Evolutionary conservation across 768 basidiomycete genomes (phyloP).

Genomic region (Mrakia blollopis): DNA sequence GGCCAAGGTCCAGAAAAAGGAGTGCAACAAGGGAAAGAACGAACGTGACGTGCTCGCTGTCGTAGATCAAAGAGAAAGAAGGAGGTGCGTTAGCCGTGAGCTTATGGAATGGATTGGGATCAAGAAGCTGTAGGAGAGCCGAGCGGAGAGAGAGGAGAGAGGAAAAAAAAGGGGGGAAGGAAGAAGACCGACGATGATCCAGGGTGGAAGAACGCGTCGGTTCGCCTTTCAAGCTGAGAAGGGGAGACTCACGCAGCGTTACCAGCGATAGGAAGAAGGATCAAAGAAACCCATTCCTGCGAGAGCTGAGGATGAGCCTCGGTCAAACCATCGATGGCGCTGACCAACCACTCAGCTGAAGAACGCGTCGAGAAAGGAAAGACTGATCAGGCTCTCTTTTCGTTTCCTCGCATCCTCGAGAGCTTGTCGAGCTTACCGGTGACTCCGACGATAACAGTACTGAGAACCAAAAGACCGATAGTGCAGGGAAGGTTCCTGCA

Average conservation of each 20-base stretch:
- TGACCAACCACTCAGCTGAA: constrained; percentile 32
- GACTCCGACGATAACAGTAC: constrained; percentile 15
- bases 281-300: constrained; percentile 69
- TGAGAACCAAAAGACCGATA: background rate
- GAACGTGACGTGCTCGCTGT: constrained; percentile 58
- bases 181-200: constrained; percentile 89
- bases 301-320: constrained; percentile 52
- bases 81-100: constrained; percentile 52
- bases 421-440: background rate
- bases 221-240: no score
- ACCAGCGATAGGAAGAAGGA: constrained; percentile 29
- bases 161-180: constrained; percentile 61
- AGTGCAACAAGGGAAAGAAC: no score
- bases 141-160: constrained; percentile 87
- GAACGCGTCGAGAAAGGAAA: background rate
- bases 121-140: constrained; percentile 86
- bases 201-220: no score
- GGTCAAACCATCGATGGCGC: constrained; percentile 35
- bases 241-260: constrained; percentile 30
- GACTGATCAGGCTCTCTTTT: background rate
- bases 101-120: constrained; percentile 84
- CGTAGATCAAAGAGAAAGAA: constrained; percentile 42
- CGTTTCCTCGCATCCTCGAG: background rate
- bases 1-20: no score
- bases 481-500: background rate